phyloP scores from a whole-genome alignment of 1,284 basidiomycete genomes.

The Cryptococcus wingfieldii region DNA sequence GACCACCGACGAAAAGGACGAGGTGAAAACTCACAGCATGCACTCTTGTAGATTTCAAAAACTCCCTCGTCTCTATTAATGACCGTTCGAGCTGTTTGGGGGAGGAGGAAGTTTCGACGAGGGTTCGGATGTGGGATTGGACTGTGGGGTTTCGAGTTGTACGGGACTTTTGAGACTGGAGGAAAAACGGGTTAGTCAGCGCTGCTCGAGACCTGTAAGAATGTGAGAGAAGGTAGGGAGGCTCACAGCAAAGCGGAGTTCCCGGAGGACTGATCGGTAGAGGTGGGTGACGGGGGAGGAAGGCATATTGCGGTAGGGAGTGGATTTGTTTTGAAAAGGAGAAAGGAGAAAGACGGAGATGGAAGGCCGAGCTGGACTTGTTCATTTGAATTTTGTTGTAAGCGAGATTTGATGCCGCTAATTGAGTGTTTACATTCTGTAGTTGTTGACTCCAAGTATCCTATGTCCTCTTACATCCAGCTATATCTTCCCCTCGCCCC shows the following conservation, averaged over 20 bases:
- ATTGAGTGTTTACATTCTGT: no score
- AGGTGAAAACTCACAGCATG: constrained; percentile 52
- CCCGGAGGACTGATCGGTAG: constrained; percentile 46
- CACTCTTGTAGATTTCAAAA: constrained; percentile 64
- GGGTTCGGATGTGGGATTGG: constrained; percentile 56
- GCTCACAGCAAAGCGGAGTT: constrained; percentile 45
- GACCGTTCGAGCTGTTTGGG: constrained; percentile 49
- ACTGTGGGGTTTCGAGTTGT: constrained; percentile 53
- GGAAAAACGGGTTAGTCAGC: constrained; percentile 6
- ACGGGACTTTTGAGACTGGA: constrained; percentile 53
- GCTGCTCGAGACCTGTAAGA: not conserved
- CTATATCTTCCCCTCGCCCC: no score
- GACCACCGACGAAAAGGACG: not conserved
- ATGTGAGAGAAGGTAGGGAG: not conserved
- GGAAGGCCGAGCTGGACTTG: no score
- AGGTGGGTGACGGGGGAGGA: constrained; percentile 26
- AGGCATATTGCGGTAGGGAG: constrained; percentile 5
- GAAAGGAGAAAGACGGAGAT: no score
- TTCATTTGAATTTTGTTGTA: no score
- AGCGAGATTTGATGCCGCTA: no score
- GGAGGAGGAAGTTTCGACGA: constrained; percentile 51
- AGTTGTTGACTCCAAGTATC: no score
- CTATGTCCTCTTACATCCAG: no score
- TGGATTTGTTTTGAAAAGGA: not conserved
- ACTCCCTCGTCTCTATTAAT: constrained; percentile 63